phyloP scores from a whole-genome alignment of 2,329 filamentous ascomycete species.

The Ilyonectria robusta region DNA sequence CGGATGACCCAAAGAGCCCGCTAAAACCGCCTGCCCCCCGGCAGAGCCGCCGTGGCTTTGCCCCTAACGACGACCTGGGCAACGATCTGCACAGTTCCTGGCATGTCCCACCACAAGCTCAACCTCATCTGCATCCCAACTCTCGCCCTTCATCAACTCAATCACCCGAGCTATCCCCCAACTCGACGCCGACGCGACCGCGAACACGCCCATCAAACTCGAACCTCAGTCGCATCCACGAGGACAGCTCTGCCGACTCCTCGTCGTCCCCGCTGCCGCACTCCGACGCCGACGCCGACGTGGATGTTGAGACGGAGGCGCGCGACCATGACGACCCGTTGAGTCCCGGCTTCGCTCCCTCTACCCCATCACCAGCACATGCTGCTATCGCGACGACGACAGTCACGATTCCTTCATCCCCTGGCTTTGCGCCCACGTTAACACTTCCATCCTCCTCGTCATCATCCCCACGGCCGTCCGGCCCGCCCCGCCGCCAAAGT shows the following conservation, averaged over 20 bases:
- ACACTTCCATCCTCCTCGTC: slow-evolving; percentile 33
- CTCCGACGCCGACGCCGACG: slow-evolving; percentile 39
- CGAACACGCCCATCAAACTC: slow-evolving; percentile 41
- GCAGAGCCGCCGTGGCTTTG: slow-evolving; percentile 40
- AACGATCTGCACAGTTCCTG: slow-evolving; percentile 40
- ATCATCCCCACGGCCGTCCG: slow-evolving; percentile 37
- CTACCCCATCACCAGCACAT: slow-evolving; percentile 34
- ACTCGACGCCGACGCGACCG: slow-evolving; percentile 38
- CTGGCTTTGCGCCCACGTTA: slow-evolving; percentile 39
- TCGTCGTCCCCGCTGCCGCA: slow-evolving; percentile 33
- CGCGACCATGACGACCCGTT: slow-evolving; percentile 46
- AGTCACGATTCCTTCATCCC: slow-evolving; percentile 52
- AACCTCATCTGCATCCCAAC: slow-evolving; percentile 40
- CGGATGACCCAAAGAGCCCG: slow-evolving; percentile 40
- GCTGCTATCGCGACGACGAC: slow-evolving; percentile 55
- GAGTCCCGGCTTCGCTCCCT: slow-evolving; percentile 47
- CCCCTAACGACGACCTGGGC: slow-evolving; percentile 42
- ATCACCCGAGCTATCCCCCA: slow-evolving; percentile 37
- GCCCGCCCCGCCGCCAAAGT: slow-evolving; percentile 50
- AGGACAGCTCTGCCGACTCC: slow-evolving; percentile 35
- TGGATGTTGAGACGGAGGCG: slow-evolving; percentile 38
- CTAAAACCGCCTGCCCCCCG: slow-evolving; percentile 38
- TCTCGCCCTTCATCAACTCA: slow-evolving; percentile 38
- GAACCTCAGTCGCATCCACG: slow-evolving; percentile 47
- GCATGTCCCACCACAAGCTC: slow-evolving; percentile 31